These are phyloP conservation scores for Meira nashicola DNA, from an alignment of 1,284 basidiomycete species.

Conservation along the genomic window DNA sequence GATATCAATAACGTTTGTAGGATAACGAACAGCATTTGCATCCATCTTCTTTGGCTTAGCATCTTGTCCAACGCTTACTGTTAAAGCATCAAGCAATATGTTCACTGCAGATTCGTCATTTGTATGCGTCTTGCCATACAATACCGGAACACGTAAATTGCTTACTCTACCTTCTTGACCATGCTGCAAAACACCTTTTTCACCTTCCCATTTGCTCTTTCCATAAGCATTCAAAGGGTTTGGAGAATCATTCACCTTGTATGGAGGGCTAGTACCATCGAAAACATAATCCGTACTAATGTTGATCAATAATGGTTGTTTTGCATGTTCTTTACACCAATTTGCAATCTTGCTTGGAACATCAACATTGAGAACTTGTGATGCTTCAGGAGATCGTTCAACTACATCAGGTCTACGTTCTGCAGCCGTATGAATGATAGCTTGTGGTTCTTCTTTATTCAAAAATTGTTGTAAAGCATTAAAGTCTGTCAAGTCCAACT, in stretches of 20 bases:
- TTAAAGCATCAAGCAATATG: conserved; percentile 36
- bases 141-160: conserved; percentile 55
- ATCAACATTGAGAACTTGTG: conserved; percentile 56
- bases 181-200: conserved; percentile 48
- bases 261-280: conserved; percentile 55
- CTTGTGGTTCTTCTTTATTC: conserved; percentile 51
- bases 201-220: conserved; percentile 42
- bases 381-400: conserved; percentile 54
- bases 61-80: conserved; percentile 11
- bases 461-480: conserved; percentile 54
- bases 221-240: conserved; percentile 58
- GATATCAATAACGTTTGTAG: conserved; percentile 57
- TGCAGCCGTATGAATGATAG: conserved; percentile 58
- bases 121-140: conserved; percentile 39
- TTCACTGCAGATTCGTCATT: conserved; percentile 49
- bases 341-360: conserved; percentile 54
- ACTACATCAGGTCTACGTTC: conserved; percentile 55
- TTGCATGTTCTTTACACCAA: conserved; percentile 34
- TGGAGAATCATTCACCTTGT: conserved; percentile 54
- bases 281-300: conserved; percentile 56
- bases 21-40: conserved; percentile 56
- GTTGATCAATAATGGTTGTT: conserved; percentile 53
- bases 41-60: conserved; percentile 29
- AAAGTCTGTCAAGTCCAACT: conserved; percentile 56
- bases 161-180: conserved; percentile 39